phyloP scores from a whole-genome alignment of 306 rosid species.

The Malus sylvestris region DNA sequence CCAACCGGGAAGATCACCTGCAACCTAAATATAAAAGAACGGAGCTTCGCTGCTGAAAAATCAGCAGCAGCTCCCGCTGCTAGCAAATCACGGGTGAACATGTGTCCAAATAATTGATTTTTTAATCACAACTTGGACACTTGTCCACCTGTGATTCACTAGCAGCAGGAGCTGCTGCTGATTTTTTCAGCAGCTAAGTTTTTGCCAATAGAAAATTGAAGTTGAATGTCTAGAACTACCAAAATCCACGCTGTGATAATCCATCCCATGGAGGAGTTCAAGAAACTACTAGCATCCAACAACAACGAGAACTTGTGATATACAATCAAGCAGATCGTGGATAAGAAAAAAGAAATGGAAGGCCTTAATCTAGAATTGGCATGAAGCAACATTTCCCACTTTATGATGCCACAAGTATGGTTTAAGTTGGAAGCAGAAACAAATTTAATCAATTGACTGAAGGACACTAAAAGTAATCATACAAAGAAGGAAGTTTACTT shows the following conservation, averaged over 20 bases:
- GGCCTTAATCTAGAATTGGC: neutral
- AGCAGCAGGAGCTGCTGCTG: too few relatives aligned
- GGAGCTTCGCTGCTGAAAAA: too few relatives aligned
- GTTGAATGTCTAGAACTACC: neutral
- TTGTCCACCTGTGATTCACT: too few relatives aligned
- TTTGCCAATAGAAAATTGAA: neutral
- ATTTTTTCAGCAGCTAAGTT: too few relatives aligned
- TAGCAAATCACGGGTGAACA: too few relatives aligned
- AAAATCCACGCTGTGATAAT: neutral
- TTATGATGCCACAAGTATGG: neutral
- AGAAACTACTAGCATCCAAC: neutral
- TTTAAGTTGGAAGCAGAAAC: neutral
- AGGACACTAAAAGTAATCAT: neutral
- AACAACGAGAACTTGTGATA: neutral
- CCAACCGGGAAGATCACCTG: neutral
- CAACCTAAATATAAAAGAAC: neutral
- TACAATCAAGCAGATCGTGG: neutral
- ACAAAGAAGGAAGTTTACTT: constrained; percentile 40
- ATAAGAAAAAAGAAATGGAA: neutral
- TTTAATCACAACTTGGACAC: too few relatives aligned
- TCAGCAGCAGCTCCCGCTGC: too few relatives aligned
- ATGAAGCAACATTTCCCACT: neutral
- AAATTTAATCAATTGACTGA: neutral
- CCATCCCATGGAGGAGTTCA: neutral
- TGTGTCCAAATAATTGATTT: too few relatives aligned